Conservation (phyloP, 805 yeast genomes). For the Candida insectalens region DNA sequence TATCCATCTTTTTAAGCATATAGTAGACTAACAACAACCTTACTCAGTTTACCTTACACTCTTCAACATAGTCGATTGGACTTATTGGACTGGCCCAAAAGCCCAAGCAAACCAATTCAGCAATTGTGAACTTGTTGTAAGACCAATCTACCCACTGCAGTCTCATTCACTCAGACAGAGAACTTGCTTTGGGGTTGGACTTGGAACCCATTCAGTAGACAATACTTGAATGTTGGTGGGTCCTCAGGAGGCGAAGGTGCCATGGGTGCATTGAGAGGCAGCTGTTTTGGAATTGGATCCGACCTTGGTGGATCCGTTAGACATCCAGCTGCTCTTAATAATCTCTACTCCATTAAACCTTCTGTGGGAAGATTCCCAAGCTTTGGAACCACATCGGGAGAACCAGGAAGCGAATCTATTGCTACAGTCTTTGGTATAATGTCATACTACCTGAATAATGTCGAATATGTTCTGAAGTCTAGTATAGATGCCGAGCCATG, state of each 20-base stretch:
- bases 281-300: slow-evolving; percentile 50
- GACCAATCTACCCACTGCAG: slow-evolving; percentile 10
- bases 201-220: slow-evolving; percentile 37
- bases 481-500: slow-evolving; percentile 24
- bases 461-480: slow-evolving; percentile 36
- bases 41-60: neutral
- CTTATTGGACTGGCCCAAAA: slow-evolving; percentile 26
- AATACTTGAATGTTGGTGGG: slow-evolving; percentile 47
- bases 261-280: slow-evolving; percentile 41
- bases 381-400: slow-evolving; percentile 6
- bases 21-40: no score
- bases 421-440: slow-evolving; percentile 25
- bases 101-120: slow-evolving; percentile 24
- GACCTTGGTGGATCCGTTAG: slow-evolving; percentile 58
- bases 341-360: slow-evolving; percentile 7
- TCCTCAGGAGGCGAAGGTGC: slow-evolving; percentile 60
- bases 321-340: slow-evolving; percentile 43
- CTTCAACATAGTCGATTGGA: slow-evolving; percentile 26
- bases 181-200: slow-evolving; percentile 44
- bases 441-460: slow-evolving; percentile 35
- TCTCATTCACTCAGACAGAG: slow-evolving; percentile 42
- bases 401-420: slow-evolving; percentile 30
- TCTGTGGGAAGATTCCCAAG: slow-evolving; percentile 7
- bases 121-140: slow-evolving; percentile 22
- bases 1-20: neutral